Evolutionary conservation across 441 rosid genomes (phyloP), one percentile per base, ranked within the genome.

Genomic region (Eruca vesicaria): DNA sequence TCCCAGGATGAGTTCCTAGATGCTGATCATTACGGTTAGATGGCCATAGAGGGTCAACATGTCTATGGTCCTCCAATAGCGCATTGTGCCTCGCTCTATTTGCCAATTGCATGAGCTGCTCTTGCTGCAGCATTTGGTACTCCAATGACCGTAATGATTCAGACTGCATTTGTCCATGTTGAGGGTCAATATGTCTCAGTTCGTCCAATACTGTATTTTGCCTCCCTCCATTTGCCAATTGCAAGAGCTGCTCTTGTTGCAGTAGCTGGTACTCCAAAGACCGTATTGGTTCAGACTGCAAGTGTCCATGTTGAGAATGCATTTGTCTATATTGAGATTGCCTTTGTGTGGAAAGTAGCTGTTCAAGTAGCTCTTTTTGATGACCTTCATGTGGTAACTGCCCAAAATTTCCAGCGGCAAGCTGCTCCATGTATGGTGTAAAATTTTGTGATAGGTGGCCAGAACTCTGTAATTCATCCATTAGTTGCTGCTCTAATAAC

Each of bases 401-500:
- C 71, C 90, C 89, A 68, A 84, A 84, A 48, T 86, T 90, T 64
- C 87, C 84, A 63, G 82, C 86, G 5, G 82, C 67, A 50, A 83
- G 80, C 72, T 85, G 92, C 81, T 89, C 96, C 50, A 86, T 20
- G 59, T 86, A 82, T 68, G 94, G 84, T 75, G 80, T 81, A 52
- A 82, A 79, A 71, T 88, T 87, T 62, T 88, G 85, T 62, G 86
- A 73, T 31, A 77, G 80, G 78, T 83, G 83, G 80, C 87, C 85
- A 56, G 89, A 58, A 59, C 76, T 76, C 75, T 88, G 86, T 75
- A 83, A 20, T 43, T 84, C 88, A 67, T 76, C 88, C 56, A 82
- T 74, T 76, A 90, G 80, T 58, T 84, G 93, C 80, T 85, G 94
- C 83, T 87, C 97, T 64, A 92, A 76, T 60, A 92, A 80, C 80